Conservation (phyloP, 345 rosid species). For the Angophora floribunda region DNA sequence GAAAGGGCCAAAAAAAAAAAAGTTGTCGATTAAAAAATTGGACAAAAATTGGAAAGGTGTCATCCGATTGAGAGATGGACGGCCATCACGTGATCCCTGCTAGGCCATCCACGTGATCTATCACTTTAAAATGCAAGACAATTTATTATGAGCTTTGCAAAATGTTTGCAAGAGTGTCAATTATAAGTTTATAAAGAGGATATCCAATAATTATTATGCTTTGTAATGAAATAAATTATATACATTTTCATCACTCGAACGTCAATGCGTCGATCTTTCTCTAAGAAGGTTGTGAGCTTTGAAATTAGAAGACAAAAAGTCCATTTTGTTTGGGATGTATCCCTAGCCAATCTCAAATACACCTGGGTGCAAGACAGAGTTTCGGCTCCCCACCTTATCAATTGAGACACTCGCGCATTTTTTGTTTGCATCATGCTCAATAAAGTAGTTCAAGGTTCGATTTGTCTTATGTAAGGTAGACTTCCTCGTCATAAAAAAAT, state of each 20-base stretch:
- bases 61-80: not conserved
- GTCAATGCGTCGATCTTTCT: not conserved
- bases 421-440: not conserved
- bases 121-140: not conserved
- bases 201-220: not conserved
- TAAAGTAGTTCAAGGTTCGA: not conserved
- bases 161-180: not conserved
- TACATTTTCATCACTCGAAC: not conserved
- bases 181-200: not conserved
- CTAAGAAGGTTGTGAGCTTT: not conserved
- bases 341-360: not conserved
- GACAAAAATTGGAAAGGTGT: not conserved
- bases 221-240: not conserved
- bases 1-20: not conserved
- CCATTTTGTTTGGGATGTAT: accelerated
- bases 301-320: not conserved
- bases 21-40: not conserved
- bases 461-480: not conserved
- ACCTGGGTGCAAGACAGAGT: accelerated
- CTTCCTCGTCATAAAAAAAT: not conserved
- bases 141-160: not conserved
- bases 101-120: not conserved
- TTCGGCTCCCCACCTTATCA: not conserved
- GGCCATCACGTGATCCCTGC: not conserved
- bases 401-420: accelerated